Evolutionary conservation across 352 stramenopile genomes (phyloP), one percentile per base, ranked within the genome.

Genomic region (Phytophthora lateralis): DNA sequence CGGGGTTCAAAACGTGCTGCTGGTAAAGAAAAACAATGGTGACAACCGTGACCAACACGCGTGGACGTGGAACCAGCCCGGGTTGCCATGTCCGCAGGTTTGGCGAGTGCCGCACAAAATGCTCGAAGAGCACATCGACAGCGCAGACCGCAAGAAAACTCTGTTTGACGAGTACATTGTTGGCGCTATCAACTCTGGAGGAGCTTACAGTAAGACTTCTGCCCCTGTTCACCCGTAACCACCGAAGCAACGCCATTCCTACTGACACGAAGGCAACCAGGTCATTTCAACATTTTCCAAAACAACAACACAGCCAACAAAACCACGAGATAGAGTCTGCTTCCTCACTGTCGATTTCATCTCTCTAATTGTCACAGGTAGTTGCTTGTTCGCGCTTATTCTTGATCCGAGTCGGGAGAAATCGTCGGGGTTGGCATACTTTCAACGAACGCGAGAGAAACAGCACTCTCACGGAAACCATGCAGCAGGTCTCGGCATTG

Each of bases 401-500:
- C 61, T 73, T 69, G 48, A 55, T 63, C 50, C 18, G 43, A 69
- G 42, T 65, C 47, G 6, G 47, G 42, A 43, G 52, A 61, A 60
- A 61, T 47, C 30, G 15, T 30, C 41, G 26, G 10, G 24, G 27
- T 42, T 11, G 45, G 41, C 35, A 77, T 63, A 55, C 60, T 73
- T 64, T 89, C 80, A 50, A 87, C 60, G 35, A 86, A 85, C 4
- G 78, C 45, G 20, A 91, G 60, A 15, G 79, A 83, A 43, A 91
- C 75, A 18, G 83, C 73, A 60, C 82, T 92, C 61, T 93, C 80
- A 29, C 75, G 78, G 41, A 95, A 80, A 14, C 76, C 71, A 35
- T 83, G 73, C 38, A 95, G 63, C 57, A 95, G 58, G 17, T 91
- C 78, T 20, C 75, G 73, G 30, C 78, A 90, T 50, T 95, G 78